Percentiles rank a stretch among this genome's conserved stretches.
Evolutionary conservation across 1,139 yeast species (phyloP).

Genomic region (Suhomyces wounanorum): DNA sequence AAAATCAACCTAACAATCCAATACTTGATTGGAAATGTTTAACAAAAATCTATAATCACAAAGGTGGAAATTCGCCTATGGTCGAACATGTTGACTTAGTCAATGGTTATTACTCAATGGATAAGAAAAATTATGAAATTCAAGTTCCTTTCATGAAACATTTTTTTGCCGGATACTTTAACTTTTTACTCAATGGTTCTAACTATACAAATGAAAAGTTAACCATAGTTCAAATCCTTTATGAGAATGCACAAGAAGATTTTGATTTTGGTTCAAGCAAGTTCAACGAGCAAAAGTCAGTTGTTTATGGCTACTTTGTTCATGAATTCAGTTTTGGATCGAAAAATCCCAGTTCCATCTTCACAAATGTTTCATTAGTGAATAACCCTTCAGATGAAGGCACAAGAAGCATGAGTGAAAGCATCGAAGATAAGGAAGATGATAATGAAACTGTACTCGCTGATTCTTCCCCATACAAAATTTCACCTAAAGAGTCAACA

Average conservation of each 20-base stretch:
- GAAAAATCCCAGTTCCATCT: conserved; percentile 14
- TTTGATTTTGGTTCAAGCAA: conserved; percentile 6
- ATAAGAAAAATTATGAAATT: conserved; percentile 26
- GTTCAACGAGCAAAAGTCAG: conserved; percentile 20
- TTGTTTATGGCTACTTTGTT: conserved; percentile 30
- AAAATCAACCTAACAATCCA: conserved; percentile 11
- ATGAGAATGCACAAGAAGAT: conserved; percentile 16
- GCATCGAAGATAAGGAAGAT: conserved; percentile 25
- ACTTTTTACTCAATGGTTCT: conserved; percentile 37
- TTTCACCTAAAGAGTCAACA: conserved; percentile 19
- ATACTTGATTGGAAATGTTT: conserved; percentile 40
- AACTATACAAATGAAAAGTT: conserved; percentile 27
- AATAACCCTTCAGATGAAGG: conserved; percentile 8
- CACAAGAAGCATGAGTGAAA: neutral
- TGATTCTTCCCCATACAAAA: conserved; percentile 39
- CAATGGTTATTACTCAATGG: conserved; percentile 34
- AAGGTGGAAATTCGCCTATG: conserved; percentile 19
- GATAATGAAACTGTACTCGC: conserved; percentile 47
- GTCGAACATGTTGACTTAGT: conserved; percentile 33
- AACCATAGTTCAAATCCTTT: conserved; percentile 35
- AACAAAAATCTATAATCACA: conserved; percentile 30
- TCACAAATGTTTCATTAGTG: conserved; percentile 14
- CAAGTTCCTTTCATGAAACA: conserved; percentile 42
- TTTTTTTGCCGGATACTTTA: conserved; percentile 45
- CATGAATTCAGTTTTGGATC: conserved; percentile 27